These are phyloP conservation scores for Suhomyces faveliae DNA, from an alignment of 805 yeast genomes.

Conservation along the genomic window DNA sequence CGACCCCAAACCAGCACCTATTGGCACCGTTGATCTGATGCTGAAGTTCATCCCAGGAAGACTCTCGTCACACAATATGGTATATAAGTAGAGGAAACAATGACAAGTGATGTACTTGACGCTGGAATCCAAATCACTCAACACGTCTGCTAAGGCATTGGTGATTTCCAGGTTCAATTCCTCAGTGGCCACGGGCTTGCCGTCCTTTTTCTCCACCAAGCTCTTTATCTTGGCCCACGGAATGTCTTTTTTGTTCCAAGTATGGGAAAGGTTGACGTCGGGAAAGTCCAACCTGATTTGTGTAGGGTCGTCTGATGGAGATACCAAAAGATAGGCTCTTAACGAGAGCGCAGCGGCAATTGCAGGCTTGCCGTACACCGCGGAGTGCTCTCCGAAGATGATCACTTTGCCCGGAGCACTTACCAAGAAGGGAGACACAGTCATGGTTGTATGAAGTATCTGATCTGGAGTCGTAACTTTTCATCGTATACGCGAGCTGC, in stretches of 20 bases:
- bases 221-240: constrained; percentile 54
- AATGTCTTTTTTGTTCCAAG: constrained; percentile 60
- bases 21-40: constrained; percentile 81
- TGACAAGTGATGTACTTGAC: constrained; percentile 76
- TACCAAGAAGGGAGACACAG: constrained; percentile 58
- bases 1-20: constrained; percentile 96
- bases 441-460: background rate
- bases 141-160: constrained; percentile 43
- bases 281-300: constrained; percentile 70
- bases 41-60: constrained; percentile 57
- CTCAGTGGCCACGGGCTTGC: constrained; percentile 37
- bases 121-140: constrained; percentile 48
- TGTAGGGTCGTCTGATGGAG: constrained; percentile 41
- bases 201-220: constrained; percentile 19
- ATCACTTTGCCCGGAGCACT: constrained; percentile 98
- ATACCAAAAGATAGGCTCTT: constrained; percentile 75
- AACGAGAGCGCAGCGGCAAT: constrained; percentile 92
- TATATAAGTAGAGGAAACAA: constrained; percentile 77
- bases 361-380: constrained; percentile 90
- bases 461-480: background rate
- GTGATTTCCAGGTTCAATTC: constrained; percentile 62
- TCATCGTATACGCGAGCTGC: background rate
- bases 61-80: constrained; percentile 50
- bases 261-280: constrained; percentile 65
- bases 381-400: constrained; percentile 95